phyloP scores from a whole-genome alignment of 139 green algal species.

The Chlamydomonas sp. region DNA sequence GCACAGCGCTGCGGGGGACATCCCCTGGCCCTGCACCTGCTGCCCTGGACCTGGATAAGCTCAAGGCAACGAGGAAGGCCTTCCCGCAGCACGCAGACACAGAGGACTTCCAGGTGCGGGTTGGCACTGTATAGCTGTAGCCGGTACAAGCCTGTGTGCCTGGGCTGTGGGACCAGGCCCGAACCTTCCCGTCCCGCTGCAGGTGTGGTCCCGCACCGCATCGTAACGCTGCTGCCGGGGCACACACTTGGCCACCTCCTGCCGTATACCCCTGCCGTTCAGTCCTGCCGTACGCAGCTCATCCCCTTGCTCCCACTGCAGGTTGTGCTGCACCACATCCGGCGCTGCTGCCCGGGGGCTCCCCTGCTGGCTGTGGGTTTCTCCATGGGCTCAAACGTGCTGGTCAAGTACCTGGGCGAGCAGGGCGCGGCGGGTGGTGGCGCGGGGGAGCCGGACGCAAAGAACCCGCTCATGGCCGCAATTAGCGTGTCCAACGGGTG shows the following conservation, averaged over 20 bases:
- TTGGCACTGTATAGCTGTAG: too few relatives aligned
- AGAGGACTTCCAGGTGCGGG: slow-evolving; percentile 8
- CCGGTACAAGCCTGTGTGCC: too few relatives aligned
- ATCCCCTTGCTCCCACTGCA: not conserved
- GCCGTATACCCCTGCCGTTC: too few relatives aligned
- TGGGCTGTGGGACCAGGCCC: too few relatives aligned
- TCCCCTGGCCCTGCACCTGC: not conserved
- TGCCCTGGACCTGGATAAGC: not conserved
- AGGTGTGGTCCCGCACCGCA: too few relatives aligned
- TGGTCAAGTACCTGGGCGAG: slow-evolving; percentile 37
- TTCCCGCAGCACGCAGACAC: slow-evolving; percentile 35
- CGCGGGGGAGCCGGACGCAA: not conserved
- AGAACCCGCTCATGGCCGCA: slow-evolving; percentile 16
- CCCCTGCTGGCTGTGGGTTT: slow-evolving; percentile 22
- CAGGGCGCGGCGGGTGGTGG: not conserved
- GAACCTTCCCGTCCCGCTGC: too few relatives aligned
- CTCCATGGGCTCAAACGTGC: slow-evolving; percentile 40
- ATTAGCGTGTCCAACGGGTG: slow-evolving; percentile 27
- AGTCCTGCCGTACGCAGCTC: too few relatives aligned
- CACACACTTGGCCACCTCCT: too few relatives aligned
- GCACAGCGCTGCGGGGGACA: not conserved
- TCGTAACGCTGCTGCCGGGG: too few relatives aligned
- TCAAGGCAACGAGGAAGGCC: slow-evolving; percentile 17
- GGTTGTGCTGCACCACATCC: slow-evolving; percentile 24
- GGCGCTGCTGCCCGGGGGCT: not conserved